These are phyloP conservation scores for Salix purpurea DNA, from an alignment of 345 rosid species.

Conservation along the genomic window DNA sequence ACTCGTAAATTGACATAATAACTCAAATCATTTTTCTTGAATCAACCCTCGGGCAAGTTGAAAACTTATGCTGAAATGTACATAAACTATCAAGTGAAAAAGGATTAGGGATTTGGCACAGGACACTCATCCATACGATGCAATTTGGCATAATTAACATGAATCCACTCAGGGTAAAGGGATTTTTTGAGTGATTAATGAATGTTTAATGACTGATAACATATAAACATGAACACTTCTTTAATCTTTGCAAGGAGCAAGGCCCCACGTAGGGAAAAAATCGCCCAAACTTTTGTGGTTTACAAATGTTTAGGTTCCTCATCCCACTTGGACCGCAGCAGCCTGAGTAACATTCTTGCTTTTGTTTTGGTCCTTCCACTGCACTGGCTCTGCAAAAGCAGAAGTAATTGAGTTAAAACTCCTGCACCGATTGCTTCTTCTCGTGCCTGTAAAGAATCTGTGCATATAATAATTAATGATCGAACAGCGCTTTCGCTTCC, in stretches of 20 bases:
- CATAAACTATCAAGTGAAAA: background rate
- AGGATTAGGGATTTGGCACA: background rate
- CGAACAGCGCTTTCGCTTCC: conserved; percentile 52
- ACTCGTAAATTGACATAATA: no score
- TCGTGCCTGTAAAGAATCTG: conserved; percentile 39
- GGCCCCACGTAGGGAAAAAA: background rate
- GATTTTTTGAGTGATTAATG: background rate
- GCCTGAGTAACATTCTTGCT: conserved; percentile 47
- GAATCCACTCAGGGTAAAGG: background rate
- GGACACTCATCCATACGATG: background rate
- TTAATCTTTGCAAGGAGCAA: conserved; percentile 4
- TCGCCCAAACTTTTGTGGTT: background rate
- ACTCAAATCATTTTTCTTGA: no score
- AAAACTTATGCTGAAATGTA: background rate
- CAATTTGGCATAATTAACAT: background rate
- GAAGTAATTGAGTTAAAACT: conserved; percentile 42
- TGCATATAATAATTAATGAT: conserved; percentile 39
- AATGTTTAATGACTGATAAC: background rate
- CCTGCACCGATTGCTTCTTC: conserved; percentile 46
- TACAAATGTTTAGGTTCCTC: conserved; percentile 19
- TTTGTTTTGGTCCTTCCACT: conserved; percentile 43
- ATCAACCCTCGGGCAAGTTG: no score
- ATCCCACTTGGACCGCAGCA: conserved; percentile 43
- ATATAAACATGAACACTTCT: conserved; percentile 8
- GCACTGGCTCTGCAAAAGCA: conserved; percentile 63